Evolutionary conservation across 1,284 basidiomycete species (phyloP).

Genomic region (Ustilago nuda): DNA sequence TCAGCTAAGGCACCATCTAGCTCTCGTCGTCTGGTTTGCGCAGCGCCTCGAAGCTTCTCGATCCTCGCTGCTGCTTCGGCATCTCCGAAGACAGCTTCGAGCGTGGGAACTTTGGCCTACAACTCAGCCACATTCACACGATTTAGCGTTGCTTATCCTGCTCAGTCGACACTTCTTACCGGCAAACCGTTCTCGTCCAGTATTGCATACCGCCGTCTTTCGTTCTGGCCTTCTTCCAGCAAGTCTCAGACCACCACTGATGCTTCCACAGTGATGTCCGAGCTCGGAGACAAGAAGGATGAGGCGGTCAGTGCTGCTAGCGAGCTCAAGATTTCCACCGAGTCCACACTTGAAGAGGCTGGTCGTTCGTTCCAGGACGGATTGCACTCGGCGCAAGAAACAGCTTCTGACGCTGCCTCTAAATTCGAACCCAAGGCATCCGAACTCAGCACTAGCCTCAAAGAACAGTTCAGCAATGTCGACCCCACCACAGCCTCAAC

Average conservation of each 20-base stretch:
- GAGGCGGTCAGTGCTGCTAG: slow-evolving; percentile 10
- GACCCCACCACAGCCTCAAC: slow-evolving; percentile 38
- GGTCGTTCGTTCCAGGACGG: slow-evolving; percentile 11
- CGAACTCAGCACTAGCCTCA: slow-evolving; percentile 11
- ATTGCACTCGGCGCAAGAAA: slow-evolving; percentile 11
- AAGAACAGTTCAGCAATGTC: slow-evolving; percentile 34
- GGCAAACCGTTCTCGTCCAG: slow-evolving; percentile 29
- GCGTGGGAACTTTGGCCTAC: slow-evolving; percentile 25
- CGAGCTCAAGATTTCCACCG: slow-evolving; percentile 16
- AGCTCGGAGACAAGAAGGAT: slow-evolving; percentile 23
- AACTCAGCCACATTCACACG: slow-evolving; percentile 23
- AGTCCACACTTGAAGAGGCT: slow-evolving; percentile 15
- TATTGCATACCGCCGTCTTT: slow-evolving; percentile 23
- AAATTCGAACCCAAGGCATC: slow-evolving; percentile 28
- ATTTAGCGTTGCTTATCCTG: slow-evolving; percentile 15
- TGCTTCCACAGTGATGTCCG: slow-evolving; percentile 8
- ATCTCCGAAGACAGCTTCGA: slow-evolving; percentile 7
- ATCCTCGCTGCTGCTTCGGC: slow-evolving; percentile 1
- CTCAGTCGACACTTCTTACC: slow-evolving; percentile 24
- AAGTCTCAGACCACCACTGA: slow-evolving; percentile 3
- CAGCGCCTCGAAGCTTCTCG: slow-evolving; percentile 10
- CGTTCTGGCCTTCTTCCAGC: slow-evolving; percentile 23
- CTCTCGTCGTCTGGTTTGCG: neutral
- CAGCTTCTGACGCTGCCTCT: slow-evolving; percentile 25
- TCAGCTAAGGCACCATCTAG: slow-evolving; percentile 1